Evolutionary conservation across 2,329 filamentous ascomycete genomes (phyloP).

Genomic region (Rhynchosporium graminicola): DNA sequence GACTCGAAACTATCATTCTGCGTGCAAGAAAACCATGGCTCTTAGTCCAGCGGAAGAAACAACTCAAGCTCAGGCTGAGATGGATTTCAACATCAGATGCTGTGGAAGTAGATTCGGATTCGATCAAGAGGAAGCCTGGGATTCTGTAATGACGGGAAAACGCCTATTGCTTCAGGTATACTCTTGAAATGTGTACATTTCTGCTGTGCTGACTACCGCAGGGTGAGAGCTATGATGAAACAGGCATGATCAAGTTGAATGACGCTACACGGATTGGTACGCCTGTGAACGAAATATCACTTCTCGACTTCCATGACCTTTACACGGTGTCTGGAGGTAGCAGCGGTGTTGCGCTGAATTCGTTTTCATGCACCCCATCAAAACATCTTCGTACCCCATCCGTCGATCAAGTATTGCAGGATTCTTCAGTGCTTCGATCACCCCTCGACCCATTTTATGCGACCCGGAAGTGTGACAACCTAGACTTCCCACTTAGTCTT

Average conservation of each 20-base stretch:
- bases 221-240: not conserved
- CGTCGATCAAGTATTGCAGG: slow-evolving; percentile 18
- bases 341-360: not conserved
- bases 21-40: not conserved
- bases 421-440: slow-evolving; percentile 18
- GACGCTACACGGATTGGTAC: too few species aligned
- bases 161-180: slow-evolving; percentile 7
- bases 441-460: slow-evolving; percentile 13
- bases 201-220: not conserved
- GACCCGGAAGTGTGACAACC: not conserved
- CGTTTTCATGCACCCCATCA: too few species aligned
- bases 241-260: not conserved
- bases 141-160: slow-evolving; percentile 22
- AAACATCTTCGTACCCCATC: not conserved
- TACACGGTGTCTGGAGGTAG: not conserved
- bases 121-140: slow-evolving; percentile 18
- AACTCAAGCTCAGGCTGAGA: not conserved
- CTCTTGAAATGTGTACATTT: not conserved
- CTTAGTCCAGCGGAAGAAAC: not conserved
- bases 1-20: slow-evolving; percentile 29
- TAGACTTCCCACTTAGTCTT: not conserved
- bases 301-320: slow-evolving; percentile 1
- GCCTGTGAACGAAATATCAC: not conserved
- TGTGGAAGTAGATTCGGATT: not conserved
- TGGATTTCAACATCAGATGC: not conserved